These are phyloP conservation scores for Saccharomycopsis hybrid DNA, from an alignment of 1,139 yeast genomes.

Conservation along the genomic window DNA sequence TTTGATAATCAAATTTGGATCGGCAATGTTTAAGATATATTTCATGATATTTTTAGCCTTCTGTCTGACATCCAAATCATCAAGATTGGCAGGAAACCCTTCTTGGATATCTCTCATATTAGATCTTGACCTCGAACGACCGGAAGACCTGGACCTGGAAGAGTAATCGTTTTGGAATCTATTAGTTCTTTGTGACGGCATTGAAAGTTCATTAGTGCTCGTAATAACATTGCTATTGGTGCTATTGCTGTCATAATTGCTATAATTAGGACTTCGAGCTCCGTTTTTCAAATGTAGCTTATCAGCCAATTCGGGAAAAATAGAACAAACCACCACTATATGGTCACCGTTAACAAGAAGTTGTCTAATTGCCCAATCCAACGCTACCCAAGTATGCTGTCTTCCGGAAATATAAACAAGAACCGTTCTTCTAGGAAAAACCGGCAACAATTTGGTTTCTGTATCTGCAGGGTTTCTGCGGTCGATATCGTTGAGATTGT, in stretches of 20 bases:
- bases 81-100: not conserved
- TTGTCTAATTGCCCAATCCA: constrained; percentile 57
- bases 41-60: constrained; percentile 42
- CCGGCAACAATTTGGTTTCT: constrained; percentile 30
- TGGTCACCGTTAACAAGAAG: constrained; percentile 58
- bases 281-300: not conserved
- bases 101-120: not conserved
- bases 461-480: constrained; percentile 24
- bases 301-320: constrained; percentile 30
- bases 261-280: not conserved
- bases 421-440: constrained; percentile 47
- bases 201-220: not conserved
- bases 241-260: not conserved
- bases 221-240: not conserved
- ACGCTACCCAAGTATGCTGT: constrained; percentile 72
- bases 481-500: constrained; percentile 19
- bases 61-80: constrained; percentile 26
- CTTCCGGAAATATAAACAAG: constrained; percentile 65
- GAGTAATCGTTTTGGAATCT: not conserved
- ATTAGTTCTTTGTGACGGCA: constrained; percentile 2
- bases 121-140: not conserved
- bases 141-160: constrained; percentile 3
- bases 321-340: constrained; percentile 45
- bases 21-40: constrained; percentile 37
- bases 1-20: constrained; percentile 45